A percentile compares a stretch with the other conserved stretches of the same genome.
Conservation (phyloP, 2,329 filamentous ascomycete genomes). For the Dactylellina sp. region DNA sequence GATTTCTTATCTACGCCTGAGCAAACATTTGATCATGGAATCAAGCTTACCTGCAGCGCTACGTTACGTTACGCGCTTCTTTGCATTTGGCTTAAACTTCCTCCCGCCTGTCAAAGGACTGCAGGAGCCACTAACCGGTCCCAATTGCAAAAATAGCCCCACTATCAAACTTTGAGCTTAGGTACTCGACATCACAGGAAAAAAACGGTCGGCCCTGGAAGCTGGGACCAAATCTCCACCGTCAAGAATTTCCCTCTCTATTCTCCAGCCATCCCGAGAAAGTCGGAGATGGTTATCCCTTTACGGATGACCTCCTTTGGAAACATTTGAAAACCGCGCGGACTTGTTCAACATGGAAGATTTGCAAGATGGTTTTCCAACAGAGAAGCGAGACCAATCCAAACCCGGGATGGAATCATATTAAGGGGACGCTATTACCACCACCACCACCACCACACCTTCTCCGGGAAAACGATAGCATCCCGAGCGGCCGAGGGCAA, state of each 20-base stretch:
- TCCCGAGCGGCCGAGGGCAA: conserved; percentile 13
- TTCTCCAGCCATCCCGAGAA: conserved; percentile 23
- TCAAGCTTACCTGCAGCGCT: conserved; percentile 31
- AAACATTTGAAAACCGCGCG: conserved; percentile 20
- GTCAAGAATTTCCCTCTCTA: conserved; percentile 12
- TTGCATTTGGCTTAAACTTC: conserved; percentile 24
- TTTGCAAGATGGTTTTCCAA: conserved; percentile 25
- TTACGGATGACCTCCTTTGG: conserved; percentile 1
- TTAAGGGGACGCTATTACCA: conserved; percentile 36
- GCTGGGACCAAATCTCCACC: conserved; percentile 28
- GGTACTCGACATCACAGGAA: conserved; percentile 14
- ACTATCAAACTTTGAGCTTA: conserved; percentile 23
- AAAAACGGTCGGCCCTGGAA: conserved; percentile 37
- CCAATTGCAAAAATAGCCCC: conserved; percentile 5
- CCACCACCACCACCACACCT: no score
- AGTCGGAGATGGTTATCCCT: conserved; percentile 27
- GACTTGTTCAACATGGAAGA: conserved; percentile 25
- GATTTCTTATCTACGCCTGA: conserved; percentile 5
- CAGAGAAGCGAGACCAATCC: conserved; percentile 40
- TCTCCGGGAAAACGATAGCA: conserved; percentile 35
- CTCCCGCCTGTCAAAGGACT: conserved; percentile 39
- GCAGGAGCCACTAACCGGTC: conserved; percentile 12
- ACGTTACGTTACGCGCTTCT: conserved; percentile 49
- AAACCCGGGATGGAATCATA: conserved; percentile 35
- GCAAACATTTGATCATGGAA: conserved; percentile 5